phyloP scores from a whole-genome alignment of 495 filamentous ascomycete genomes.

The Tuber magnatum region DNA sequence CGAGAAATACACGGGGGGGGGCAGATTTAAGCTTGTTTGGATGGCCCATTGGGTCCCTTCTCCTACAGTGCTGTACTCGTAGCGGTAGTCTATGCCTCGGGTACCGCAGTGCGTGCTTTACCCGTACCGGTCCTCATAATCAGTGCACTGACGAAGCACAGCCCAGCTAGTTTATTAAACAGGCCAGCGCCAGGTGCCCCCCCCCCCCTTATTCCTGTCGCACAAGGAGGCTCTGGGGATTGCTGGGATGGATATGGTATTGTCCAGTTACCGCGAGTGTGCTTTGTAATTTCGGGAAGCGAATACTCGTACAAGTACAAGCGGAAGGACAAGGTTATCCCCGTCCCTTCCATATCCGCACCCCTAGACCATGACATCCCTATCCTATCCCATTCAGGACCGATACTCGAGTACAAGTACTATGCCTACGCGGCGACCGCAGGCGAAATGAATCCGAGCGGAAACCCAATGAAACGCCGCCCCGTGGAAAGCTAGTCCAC shows the following conservation, averaged over 20 bases:
- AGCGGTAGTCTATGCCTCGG: neutral
- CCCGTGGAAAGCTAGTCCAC: neutral
- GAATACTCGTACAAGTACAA: neutral
- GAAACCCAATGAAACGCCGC: neutral
- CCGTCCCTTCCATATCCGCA: neutral
- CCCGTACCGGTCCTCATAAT: neutral
- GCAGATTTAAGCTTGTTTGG: neutral
- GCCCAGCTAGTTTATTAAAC: no score
- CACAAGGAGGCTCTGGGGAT: neutral
- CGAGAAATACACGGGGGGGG: neutral
- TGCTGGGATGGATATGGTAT: neutral
- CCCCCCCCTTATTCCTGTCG: neutral
- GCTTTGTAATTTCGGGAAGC: neutral
- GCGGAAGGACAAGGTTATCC: neutral
- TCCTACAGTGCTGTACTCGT: neutral
- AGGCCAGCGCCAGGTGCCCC: no score
- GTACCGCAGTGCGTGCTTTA: neutral
- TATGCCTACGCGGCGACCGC: neutral
- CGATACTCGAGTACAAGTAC: neutral
- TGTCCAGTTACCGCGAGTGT: neutral
- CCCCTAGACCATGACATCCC: neutral
- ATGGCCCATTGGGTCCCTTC: neutral
- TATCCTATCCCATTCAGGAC: neutral
- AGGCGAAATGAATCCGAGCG: neutral
- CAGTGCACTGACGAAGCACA: neutral